Percentiles rank a stretch among this genome's conserved stretches.
phyloP scores from a whole-genome alignment of 2,329 filamentous ascomycete genomes.

The Fusarium nodosum region DNA sequence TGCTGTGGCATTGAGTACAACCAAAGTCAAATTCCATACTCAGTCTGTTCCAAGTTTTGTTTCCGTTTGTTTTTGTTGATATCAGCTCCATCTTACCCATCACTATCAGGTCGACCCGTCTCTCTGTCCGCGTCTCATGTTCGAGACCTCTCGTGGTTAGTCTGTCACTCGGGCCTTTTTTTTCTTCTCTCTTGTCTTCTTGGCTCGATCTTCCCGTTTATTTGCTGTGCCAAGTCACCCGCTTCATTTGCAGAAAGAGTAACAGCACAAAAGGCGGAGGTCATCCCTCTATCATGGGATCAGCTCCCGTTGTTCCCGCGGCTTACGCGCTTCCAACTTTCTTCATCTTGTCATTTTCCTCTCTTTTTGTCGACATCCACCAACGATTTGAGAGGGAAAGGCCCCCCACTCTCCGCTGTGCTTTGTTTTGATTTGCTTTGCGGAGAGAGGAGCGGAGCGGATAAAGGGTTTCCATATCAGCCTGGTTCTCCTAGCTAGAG shows the following conservation, averaged over 20 bases:
- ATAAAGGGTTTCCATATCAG: conserved; percentile 30
- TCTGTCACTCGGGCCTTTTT: conserved; percentile 32
- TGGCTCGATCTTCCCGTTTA: conserved; percentile 11
- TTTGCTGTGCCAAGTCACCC: conserved; percentile 7
- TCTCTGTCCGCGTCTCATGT: conserved; percentile 24
- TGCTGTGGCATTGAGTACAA: neutral
- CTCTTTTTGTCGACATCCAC: conserved; percentile 1
- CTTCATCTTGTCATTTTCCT: conserved; percentile 9
- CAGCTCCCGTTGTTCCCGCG: conserved; percentile 21
- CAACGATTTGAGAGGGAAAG: conserved; percentile 3
- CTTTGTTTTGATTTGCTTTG: conserved; percentile 9
- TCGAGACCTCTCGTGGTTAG: conserved; percentile 14
- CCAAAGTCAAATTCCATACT: conserved; percentile 14
- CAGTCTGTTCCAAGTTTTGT: conserved; percentile 19
- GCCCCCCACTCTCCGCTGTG: conserved; percentile 19
- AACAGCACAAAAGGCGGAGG: neutral
- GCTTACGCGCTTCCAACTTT: conserved; percentile 43
- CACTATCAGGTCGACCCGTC: conserved; percentile 12
- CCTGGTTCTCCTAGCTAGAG: conserved; percentile 3
- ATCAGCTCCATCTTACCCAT: conserved; percentile 11
- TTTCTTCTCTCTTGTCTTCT: conserved; percentile 1
- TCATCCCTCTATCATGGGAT: conserved; percentile 28
- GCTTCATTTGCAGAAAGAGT: neutral
- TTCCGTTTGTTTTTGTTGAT: conserved; percentile 27
- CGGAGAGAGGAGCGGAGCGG: conserved; percentile 20